phyloP scores from a whole-genome alignment of 768 basidiomycete species.

The Rhizopogon vesiculosus region DNA sequence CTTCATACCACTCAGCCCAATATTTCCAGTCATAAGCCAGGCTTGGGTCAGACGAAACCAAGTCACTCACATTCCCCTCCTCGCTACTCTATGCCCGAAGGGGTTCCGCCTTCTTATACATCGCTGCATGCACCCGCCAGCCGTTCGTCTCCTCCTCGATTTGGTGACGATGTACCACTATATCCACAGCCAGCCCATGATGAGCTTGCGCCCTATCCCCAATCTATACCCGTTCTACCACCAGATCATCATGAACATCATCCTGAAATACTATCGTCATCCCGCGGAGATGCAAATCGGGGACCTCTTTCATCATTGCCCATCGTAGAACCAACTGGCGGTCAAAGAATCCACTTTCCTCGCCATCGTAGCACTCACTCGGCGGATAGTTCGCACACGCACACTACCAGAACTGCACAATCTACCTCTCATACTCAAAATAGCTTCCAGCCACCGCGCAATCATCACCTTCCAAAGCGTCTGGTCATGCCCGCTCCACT shows the following conservation, averaged over 20 bases:
- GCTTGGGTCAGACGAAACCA: not conserved
- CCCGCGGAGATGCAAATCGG: conserved; percentile 3
- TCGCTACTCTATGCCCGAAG: not conserved
- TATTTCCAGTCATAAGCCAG: not conserved
- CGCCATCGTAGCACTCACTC: conserved; percentile 9
- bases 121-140: conserved; percentile 1
- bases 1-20: not conserved
- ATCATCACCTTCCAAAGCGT: conserved; percentile 49
- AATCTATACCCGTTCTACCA: conserved; percentile 12
- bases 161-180: conserved; percentile 5
- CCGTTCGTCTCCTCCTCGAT: conserved; percentile 4
- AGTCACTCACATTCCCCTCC: conserved; percentile 12
- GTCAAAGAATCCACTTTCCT: not conserved
- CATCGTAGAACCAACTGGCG: conserved; percentile 1
- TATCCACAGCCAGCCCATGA: conserved; percentile 5
- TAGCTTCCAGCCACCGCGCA: conserved; percentile 13
- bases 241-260: conserved; percentile 18
- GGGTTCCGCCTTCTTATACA: not conserved
- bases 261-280: conserved; percentile 5
- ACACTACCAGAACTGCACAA: conserved; percentile 1
- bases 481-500: conserved; percentile 75
- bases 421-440: conserved; percentile 6
- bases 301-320: conserved; percentile 3
- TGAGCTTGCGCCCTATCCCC: conserved; percentile 11
- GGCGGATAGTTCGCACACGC: conserved; percentile 5